Percentiles rank a stretch among this genome's conserved stretches.
Evolutionary conservation across 139 green algal genomes (phyloP).

Genomic region (Pseudopediastrum boryanum): DNA sequence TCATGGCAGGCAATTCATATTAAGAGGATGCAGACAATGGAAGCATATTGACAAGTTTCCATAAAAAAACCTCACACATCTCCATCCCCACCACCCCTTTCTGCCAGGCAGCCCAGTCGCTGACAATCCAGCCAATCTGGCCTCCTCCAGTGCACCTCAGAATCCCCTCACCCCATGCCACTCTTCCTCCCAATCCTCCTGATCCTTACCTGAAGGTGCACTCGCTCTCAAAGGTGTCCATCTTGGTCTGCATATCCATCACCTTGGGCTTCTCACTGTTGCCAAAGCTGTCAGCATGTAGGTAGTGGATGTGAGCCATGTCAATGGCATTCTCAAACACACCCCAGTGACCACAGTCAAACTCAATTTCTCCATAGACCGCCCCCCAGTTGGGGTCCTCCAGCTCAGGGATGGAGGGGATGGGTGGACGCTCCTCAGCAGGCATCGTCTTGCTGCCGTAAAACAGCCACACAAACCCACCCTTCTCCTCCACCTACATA

Average conservation of each 20-base stretch:
- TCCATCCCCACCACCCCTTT: no score
- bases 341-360: constrained; percentile 56
- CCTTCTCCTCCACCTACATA: constrained; percentile 14
- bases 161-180: no score
- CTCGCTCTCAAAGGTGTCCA: constrained; percentile 43
- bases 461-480: constrained; percentile 90
- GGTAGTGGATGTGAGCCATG: constrained; percentile 91
- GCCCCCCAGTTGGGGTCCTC: constrained; percentile 71
- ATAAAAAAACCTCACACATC: no score
- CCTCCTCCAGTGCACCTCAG: no score
- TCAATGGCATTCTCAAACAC: constrained; percentile 93
- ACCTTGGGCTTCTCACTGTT: constrained; percentile 72
- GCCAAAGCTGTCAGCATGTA: constrained; percentile 79
- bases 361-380: constrained; percentile 61
- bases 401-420: constrained; percentile 77
- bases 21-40: no score
- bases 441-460: constrained; percentile 69
- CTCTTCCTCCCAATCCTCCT: no score
- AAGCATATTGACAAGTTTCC: no score
- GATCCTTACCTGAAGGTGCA: constrained; percentile 39
- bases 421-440: constrained; percentile 70
- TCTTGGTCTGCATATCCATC: constrained; percentile 65
- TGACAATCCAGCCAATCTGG: no score
- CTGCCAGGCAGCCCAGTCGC: no score
- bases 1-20: no score